Evolutionary conservation across 2,329 filamentous ascomycete species (phyloP).

Genomic region (Scolecobasidium constrictum): DNA sequence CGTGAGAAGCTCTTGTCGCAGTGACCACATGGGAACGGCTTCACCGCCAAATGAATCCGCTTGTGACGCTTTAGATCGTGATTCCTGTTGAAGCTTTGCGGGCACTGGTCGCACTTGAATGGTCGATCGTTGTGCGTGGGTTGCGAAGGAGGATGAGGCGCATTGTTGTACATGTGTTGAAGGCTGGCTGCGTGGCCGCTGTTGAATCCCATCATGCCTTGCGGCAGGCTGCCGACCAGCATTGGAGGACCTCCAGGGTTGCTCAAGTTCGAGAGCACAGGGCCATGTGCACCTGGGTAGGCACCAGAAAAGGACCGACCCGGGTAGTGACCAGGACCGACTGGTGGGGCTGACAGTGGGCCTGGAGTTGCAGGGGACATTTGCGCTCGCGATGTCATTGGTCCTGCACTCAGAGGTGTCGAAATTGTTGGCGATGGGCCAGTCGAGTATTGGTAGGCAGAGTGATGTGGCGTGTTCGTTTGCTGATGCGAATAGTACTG

Average conservation of each 20-base stretch:
- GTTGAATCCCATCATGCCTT: slow-evolving; percentile 49
- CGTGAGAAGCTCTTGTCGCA: slow-evolving; percentile 96
- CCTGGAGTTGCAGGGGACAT: slow-evolving; percentile 41
- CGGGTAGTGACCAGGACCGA: slow-evolving; percentile 37
- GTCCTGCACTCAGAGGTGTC: slow-evolving; percentile 35
- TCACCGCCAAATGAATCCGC: slow-evolving; percentile 86
- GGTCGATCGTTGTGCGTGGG: slow-evolving; percentile 63
- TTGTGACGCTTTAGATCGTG: slow-evolving; percentile 96
- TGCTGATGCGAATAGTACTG: slow-evolving; percentile 52
- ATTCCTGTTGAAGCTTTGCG: slow-evolving; percentile 90
- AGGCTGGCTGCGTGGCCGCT: slow-evolving; percentile 53
- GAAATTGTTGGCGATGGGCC: slow-evolving; percentile 39
- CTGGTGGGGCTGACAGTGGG: slow-evolving; percentile 37
- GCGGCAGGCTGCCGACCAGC: slow-evolving; percentile 50
- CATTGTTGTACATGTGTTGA: slow-evolving; percentile 47
- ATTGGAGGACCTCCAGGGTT: slow-evolving; percentile 63
- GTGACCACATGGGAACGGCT: slow-evolving; percentile 83
- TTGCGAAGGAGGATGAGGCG: slow-evolving; percentile 39
- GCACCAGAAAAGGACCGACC: slow-evolving; percentile 26
- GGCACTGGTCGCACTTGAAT: slow-evolving; percentile 88
- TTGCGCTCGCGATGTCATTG: slow-evolving; percentile 25
- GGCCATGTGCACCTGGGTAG: slow-evolving; percentile 36
- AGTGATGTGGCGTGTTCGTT: slow-evolving; percentile 39
- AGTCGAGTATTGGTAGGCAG: slow-evolving; percentile 36
- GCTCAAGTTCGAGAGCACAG: slow-evolving; percentile 68